Percentiles rank a stretch among this genome's conserved stretches.
Conservation (phyloP, 257 asterid species). For the Striga asiatica region DNA sequence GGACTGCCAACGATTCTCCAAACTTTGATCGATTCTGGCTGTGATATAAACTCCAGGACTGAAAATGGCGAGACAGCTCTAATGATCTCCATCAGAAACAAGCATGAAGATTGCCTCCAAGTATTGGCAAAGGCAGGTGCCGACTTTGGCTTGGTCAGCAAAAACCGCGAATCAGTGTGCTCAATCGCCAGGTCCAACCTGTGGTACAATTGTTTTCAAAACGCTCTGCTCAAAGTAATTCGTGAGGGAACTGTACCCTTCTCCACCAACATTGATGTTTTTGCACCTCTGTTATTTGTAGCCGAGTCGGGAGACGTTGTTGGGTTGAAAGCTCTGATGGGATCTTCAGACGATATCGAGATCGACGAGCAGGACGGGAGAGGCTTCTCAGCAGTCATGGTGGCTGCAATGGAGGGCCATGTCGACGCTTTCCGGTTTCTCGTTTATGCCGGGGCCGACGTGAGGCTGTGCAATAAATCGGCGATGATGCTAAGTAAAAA, state of each 20-base stretch:
- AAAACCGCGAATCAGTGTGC: slow-evolving; percentile 38
- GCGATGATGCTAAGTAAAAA: slow-evolving; percentile 46
- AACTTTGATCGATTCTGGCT: slow-evolving; percentile 40
- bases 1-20: slow-evolving; percentile 41
- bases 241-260: slow-evolving; percentile 36
- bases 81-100: slow-evolving; percentile 41
- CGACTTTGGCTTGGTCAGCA: slow-evolving; percentile 52
- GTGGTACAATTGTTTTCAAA: slow-evolving; percentile 47
- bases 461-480: slow-evolving; percentile 43
- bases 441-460: slow-evolving; percentile 69
- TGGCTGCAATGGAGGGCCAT: slow-evolving; percentile 65
- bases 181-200: slow-evolving; percentile 32
- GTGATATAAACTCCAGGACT: slow-evolving; percentile 49
- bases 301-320: slow-evolving; percentile 56
- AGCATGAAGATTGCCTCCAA: slow-evolving; percentile 47
- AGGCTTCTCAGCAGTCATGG: slow-evolving; percentile 75
- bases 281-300: slow-evolving; percentile 53
- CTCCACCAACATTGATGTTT: slow-evolving; percentile 36
- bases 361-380: slow-evolving; percentile 51
- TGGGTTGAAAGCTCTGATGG: slow-evolving; percentile 41
- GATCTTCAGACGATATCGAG: slow-evolving; percentile 20
- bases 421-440: slow-evolving; percentile 64
- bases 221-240: slow-evolving; percentile 38
- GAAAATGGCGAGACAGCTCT: slow-evolving; percentile 53
- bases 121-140: slow-evolving; percentile 56